Conservation (phyloP, 2,329 filamentous ascomycete species). For the Trichoderma polysporum region DNA sequence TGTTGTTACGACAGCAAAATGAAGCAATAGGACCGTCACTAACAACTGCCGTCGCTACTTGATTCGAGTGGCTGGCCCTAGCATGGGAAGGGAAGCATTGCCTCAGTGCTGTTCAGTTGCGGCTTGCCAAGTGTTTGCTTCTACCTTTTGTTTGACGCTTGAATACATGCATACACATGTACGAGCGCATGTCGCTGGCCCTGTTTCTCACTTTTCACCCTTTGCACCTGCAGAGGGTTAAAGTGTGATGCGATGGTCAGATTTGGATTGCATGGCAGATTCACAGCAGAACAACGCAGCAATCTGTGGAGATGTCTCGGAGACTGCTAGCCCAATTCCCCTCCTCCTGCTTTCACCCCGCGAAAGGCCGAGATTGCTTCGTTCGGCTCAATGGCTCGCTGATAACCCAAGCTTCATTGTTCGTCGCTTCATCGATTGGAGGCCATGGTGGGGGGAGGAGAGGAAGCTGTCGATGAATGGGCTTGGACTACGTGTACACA, state of each 20-base stretch:
- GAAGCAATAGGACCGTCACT: not conserved
- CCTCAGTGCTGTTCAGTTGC: not conserved
- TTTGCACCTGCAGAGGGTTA: not conserved
- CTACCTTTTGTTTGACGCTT: not conserved
- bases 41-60: not conserved
- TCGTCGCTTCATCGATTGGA: not conserved
- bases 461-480: not conserved
- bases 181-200: not conserved
- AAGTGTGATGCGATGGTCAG: not conserved
- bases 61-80: not conserved
- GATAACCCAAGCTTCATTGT: not conserved
- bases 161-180: not conserved
- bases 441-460: not conserved
- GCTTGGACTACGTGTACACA: not conserved
- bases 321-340: not conserved
- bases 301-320: not conserved
- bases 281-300: not conserved
- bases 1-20: not conserved
- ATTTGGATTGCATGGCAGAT: not conserved
- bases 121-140: not conserved
- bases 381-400: not conserved
- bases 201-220: not conserved
- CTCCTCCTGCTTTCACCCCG: not conserved
- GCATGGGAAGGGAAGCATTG: not conserved
- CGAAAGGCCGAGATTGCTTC: not conserved